Evolutionary conservation across 2,329 filamentous ascomycete genomes (phyloP).

Genomic region (Chrysoporthe austroafricana): DNA sequence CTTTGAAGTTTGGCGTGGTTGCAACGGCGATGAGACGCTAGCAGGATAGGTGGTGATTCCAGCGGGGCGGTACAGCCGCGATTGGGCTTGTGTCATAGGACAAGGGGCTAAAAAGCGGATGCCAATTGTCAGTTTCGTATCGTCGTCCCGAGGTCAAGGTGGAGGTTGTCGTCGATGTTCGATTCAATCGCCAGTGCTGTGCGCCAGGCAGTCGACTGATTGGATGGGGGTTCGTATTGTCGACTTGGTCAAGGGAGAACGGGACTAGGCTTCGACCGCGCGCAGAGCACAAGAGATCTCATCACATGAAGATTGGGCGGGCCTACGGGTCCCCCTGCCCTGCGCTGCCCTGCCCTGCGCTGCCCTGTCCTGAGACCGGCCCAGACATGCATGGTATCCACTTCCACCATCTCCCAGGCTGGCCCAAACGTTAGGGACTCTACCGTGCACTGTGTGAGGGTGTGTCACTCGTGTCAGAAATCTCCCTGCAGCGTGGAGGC

Average conservation of each 20-base stretch:
- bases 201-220: not conserved
- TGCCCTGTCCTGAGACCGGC: not conserved
- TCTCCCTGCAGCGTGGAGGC: constrained; percentile 9
- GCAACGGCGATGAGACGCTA: constrained; percentile 15
- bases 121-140: not conserved
- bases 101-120: not conserved
- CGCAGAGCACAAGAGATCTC: not conserved
- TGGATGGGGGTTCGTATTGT: not conserved
- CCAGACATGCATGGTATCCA: constrained; percentile 5
- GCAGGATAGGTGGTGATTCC: not conserved
- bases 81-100: not conserved
- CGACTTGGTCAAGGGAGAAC: not conserved
- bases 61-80: constrained; percentile 4
- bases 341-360: not conserved
- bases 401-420: not conserved
- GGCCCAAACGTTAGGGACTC: constrained; percentile 6
- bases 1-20: constrained; percentile 1
- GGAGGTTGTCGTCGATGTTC: not conserved
- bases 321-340: not conserved
- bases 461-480: constrained; percentile 10
- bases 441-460: constrained; percentile 4
- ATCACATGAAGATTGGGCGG: constrained; percentile 17
- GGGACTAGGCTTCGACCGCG: not conserved
- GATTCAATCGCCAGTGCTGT: not conserved
- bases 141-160: not conserved